Evolutionary conservation across 2,329 filamentous ascomycete genomes (phyloP), one percentile per base, ranked within the genome.

Genomic region (Aureobasidium vineae): DNA sequence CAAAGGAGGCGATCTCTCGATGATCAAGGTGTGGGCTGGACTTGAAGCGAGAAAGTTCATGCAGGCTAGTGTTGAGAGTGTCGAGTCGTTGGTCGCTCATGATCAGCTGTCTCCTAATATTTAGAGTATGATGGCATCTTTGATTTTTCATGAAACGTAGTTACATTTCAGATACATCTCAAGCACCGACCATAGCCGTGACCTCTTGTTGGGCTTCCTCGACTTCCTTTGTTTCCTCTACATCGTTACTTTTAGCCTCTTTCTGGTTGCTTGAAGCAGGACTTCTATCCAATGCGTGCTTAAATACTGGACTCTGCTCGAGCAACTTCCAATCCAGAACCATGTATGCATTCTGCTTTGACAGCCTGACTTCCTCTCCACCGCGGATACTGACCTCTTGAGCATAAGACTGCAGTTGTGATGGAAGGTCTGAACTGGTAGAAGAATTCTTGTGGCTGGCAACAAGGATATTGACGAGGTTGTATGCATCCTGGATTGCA

Each of bases 1-100:
- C 21, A 74, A 78, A 45, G 78, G 79, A 33, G 81, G 80, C 33
- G 81, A 83, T 67, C 77, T 83, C 57, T 82, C 79, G 1, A 95
- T 98, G 90, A 80, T 97, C 71, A 88, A 92, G 72, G 88, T 97
- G 5, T 98, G 94, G 94, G 86, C 91, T 67, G 93, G 94, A 1
- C 81, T 98, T 13, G 94, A 98, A 80, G 90, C 92, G 57, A 85
- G 94, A 69, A 89, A 89, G 71, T 95, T 96, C 78, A 84, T 97
- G 79, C 91, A 96, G 78, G 91, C 91, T 52, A 96, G 91, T 70
- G 86, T 96, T 64, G 92, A 96, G 75, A 92, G 92, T 77, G 90
- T 92, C 76, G 92, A 97, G 78, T 84, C 86, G 73, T 96, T 91
- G 76, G 93, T 97, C 73, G 95, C 93, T 76, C 96, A 94, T 71